A percentile compares a stretch with the other conserved stretches of the same genome.
Conservation (phyloP, 148 eudicot genomes). For the Linanthus parryae region DNA sequence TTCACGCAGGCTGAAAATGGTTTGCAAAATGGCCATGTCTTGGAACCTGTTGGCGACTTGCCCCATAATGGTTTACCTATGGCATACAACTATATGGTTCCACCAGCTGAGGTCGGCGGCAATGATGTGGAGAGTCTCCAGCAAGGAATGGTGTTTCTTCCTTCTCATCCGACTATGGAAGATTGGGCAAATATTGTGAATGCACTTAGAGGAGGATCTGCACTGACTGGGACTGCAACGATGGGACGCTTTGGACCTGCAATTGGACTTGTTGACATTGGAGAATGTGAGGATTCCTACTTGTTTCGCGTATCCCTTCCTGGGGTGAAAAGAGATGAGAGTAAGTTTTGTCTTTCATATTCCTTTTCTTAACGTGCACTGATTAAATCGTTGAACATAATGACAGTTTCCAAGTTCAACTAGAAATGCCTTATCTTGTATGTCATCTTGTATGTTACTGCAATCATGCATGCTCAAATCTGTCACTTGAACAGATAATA, state of each 20-base stretch:
- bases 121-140: slow-evolving; percentile 23
- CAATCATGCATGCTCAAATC: too few relatives aligned
- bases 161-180: slow-evolving; percentile 47
- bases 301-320: slow-evolving; percentile 92
- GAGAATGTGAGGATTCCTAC: slow-evolving; percentile 72
- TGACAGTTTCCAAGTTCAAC: not conserved
- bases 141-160: slow-evolving; percentile 64
- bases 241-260: slow-evolving; percentile 59
- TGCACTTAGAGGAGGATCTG: slow-evolving; percentile 44
- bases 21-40: slow-evolving; percentile 3
- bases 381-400: not conserved
- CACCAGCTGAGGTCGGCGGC: slow-evolving; percentile 15
- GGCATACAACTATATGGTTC: slow-evolving; percentile 13
- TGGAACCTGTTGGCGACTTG: not conserved
- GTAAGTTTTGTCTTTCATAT: slow-evolving; percentile 40
- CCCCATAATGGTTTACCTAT: slow-evolving; percentile 10
- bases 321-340: slow-evolving; percentile 80
- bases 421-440: not conserved
- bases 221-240: slow-evolving; percentile 73
- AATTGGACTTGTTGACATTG: slow-evolving; percentile 67
- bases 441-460: not conserved
- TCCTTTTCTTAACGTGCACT: not conserved
- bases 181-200: slow-evolving; percentile 42
- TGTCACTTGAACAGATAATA: too few relatives aligned
- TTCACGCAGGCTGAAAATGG: slow-evolving; percentile 4